phyloP scores from a whole-genome alignment of 2,329 filamentous ascomycete genomes.

The Pseudogymnoascus sp. region DNA sequence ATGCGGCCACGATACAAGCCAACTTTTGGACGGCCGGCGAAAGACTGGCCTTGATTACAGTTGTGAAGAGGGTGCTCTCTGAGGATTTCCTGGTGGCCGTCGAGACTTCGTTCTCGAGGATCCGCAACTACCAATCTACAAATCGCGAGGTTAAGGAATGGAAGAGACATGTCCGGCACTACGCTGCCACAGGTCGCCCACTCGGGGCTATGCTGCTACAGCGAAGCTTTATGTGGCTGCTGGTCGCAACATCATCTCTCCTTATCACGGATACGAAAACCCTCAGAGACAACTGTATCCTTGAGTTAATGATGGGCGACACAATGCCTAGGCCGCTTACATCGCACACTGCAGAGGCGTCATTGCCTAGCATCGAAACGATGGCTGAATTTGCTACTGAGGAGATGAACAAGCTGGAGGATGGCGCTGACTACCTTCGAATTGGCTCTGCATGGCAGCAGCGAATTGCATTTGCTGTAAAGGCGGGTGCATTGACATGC shows the following conservation, averaged over 20 bases:
- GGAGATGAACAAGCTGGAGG: conserved; percentile 79
- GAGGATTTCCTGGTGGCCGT: conserved; percentile 79
- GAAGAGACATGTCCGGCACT: conserved; percentile 79
- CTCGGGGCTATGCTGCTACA: conserved; percentile 88
- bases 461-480: conserved; percentile 75
- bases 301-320: conserved; percentile 64
- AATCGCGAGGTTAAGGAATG: conserved; percentile 68
- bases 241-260: conserved; percentile 70
- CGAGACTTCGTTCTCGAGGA: conserved; percentile 82
- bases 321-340: conserved; percentile 33
- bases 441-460: conserved; percentile 83
- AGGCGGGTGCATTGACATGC: conserved; percentile 70
- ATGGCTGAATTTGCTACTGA: conserved; percentile 69
- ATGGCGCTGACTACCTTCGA: conserved; percentile 80
- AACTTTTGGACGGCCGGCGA: conserved; percentile 75
- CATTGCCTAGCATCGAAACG: conserved; percentile 49
- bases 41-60: conserved; percentile 63
- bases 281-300: conserved; percentile 54
- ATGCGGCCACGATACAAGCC: conserved; percentile 68
- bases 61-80: conserved; percentile 65
- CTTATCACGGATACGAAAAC: conserved; percentile 56
- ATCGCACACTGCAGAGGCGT: conserved; percentile 37
- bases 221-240: conserved; percentile 76
- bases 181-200: conserved; percentile 69
- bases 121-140: conserved; percentile 66